These are phyloP conservation scores for Geotrichum carabidarum DNA, from an alignment of 1,139 yeast species.

Conservation along the genomic window DNA sequence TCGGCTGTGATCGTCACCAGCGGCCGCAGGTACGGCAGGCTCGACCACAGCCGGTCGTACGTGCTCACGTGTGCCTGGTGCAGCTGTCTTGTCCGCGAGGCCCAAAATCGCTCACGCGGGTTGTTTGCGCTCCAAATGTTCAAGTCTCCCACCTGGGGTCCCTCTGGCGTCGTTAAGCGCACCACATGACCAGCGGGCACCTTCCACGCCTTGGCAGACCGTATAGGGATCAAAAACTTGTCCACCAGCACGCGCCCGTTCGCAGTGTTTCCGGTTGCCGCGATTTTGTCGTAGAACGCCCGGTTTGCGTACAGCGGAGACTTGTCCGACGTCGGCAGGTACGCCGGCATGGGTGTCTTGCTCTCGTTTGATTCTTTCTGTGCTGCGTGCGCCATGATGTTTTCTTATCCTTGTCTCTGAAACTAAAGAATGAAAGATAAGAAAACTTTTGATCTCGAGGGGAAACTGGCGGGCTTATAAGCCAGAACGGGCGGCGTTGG, in stretches of 20 bases:
- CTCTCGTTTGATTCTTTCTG: slow-evolving; percentile 18
- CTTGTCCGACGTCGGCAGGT: slow-evolving; percentile 47
- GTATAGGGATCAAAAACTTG: slow-evolving; percentile 45
- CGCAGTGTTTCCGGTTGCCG: slow-evolving; percentile 35
- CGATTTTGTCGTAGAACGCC: slow-evolving; percentile 44
- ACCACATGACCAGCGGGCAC: slow-evolving; percentile 57
- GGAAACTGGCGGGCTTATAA: neutral
- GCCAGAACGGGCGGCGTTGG: neutral
- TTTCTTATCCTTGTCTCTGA: neutral
- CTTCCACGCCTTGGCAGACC: slow-evolving; percentile 57
- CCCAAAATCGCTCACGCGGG: slow-evolving; percentile 65
- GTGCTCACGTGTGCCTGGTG: slow-evolving; percentile 63
- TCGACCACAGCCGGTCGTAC: slow-evolving; percentile 60
- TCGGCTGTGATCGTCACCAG: slow-evolving; percentile 60
- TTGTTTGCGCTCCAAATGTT: slow-evolving; percentile 59
- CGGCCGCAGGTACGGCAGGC: slow-evolving; percentile 58
- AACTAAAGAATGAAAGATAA: neutral
- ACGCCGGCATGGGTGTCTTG: slow-evolving; percentile 41
- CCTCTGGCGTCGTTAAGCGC: slow-evolving; percentile 59
- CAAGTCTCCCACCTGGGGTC: slow-evolving; percentile 67
- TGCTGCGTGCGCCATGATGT: slow-evolving; percentile 6
- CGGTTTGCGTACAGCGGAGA: slow-evolving; percentile 51
- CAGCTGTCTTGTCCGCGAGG: slow-evolving; percentile 61
- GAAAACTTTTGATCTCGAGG: neutral
- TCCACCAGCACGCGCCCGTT: slow-evolving; percentile 35